Conservation (phyloP, 1,284 basidiomycete species). For the Malassezia brasiliensis region DNA sequence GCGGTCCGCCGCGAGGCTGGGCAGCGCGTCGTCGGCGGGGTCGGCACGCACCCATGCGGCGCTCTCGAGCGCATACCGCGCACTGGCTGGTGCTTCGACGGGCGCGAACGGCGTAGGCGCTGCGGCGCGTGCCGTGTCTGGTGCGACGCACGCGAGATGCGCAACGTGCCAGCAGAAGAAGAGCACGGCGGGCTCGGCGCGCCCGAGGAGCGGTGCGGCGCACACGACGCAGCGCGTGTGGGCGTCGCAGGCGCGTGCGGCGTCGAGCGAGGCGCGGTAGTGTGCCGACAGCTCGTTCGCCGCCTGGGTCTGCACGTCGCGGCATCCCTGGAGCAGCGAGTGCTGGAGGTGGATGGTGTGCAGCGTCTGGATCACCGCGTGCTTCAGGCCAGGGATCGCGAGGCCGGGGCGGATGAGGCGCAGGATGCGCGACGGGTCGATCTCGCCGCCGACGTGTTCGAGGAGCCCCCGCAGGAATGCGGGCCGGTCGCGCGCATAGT, state of each 20-base stretch:
- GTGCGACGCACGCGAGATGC: slow-evolving; percentile 27
- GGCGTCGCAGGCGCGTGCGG: slow-evolving; percentile 29
- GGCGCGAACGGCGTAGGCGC: not conserved
- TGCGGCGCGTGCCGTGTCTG: not conserved
- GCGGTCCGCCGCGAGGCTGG: not conserved
- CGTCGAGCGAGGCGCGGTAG: slow-evolving; percentile 21
- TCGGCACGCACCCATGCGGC: not conserved
- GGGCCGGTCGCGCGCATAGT: slow-evolving; percentile 86
- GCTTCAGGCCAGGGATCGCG: slow-evolving; percentile 87
- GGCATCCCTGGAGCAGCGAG: slow-evolving; percentile 37
- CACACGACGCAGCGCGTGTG: slow-evolving; percentile 25
- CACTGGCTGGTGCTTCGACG: not conserved
- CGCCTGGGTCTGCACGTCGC: slow-evolving; percentile 33
- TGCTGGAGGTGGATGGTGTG: slow-evolving; percentile 80
- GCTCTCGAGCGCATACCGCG: not conserved
- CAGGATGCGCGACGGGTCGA: slow-evolving; percentile 87
- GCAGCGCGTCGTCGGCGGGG: not conserved
- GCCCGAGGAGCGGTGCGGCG: slow-evolving; percentile 18
- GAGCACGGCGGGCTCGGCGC: slow-evolving; percentile 20
- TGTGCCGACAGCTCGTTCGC: slow-evolving; percentile 24
- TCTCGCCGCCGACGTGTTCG: slow-evolving; percentile 91
- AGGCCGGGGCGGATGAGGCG: slow-evolving; percentile 87
- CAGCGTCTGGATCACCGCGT: slow-evolving; percentile 88
- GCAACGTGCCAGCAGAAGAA: slow-evolving; percentile 39
- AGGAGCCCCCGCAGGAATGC: slow-evolving; percentile 80